These are phyloP conservation scores for Penicillium sp. DNA, from an alignment of 2,329 filamentous ascomycete genomes.

Conservation along the genomic window DNA sequence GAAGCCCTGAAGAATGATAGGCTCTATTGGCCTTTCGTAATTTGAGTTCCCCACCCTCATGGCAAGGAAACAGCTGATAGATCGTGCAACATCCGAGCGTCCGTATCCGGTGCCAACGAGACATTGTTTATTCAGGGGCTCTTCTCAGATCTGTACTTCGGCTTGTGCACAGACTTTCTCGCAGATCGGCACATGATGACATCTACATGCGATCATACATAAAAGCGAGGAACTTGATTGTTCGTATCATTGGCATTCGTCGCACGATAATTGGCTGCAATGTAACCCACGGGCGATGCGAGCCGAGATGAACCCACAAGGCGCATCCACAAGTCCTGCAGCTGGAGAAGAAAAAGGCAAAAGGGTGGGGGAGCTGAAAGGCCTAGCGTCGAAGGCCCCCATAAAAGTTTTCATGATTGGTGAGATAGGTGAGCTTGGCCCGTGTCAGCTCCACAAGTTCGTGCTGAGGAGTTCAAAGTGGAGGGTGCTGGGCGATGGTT, in stretches of 20 bases:
- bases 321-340: slow-evolving; percentile 3
- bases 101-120: neutral
- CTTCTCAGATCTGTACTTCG: neutral
- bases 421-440: neutral
- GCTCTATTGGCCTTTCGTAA: neutral
- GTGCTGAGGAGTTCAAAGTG: slow-evolving; percentile 2
- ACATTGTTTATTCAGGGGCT: neutral
- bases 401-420: slow-evolving; percentile 1
- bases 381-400: slow-evolving; percentile 1
- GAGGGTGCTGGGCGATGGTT: slow-evolving; percentile 1
- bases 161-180: neutral
- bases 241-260: slow-evolving; percentile 1
- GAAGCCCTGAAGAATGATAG: neutral
- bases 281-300: slow-evolving; percentile 8
- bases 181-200: neutral
- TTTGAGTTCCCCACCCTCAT: neutral
- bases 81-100: neutral
- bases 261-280: neutral
- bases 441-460: slow-evolving; percentile 6
- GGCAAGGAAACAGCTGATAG: neutral
- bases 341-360: slow-evolving; percentile 1
- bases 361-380: slow-evolving; percentile 4
- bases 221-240: slow-evolving; percentile 2
- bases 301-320: slow-evolving; percentile 3
- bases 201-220: neutral